phyloP scores from a whole-genome alignment of 2,329 filamentous ascomycete species.

The Pseudogymnoascus sp. region DNA sequence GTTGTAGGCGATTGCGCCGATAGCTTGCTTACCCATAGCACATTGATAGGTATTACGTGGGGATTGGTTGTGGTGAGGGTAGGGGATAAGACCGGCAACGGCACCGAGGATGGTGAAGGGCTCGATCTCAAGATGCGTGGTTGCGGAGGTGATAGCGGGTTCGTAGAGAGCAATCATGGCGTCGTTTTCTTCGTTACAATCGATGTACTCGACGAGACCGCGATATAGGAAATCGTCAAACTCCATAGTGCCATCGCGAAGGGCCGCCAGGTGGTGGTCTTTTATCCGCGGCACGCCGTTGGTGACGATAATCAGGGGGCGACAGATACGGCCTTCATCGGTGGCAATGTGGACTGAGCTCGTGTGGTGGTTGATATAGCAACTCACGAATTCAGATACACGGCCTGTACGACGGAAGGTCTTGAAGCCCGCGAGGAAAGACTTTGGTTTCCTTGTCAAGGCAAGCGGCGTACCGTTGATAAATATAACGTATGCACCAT shows the following conservation, averaged over 20 bases:
- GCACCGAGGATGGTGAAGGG: slow-evolving; percentile 95
- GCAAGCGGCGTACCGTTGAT: slow-evolving; percentile 94
- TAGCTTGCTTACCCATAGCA: slow-evolving; percentile 99
- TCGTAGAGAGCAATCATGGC: slow-evolving; percentile 88
- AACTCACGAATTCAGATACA: slow-evolving; percentile 92
- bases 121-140: slow-evolving; percentile 94
- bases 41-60: slow-evolving; percentile 98
- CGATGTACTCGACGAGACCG: slow-evolving; percentile 90
- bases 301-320: slow-evolving; percentile 91
- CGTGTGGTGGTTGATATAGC: slow-evolving; percentile 91
- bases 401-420: slow-evolving; percentile 80
- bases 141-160: slow-evolving; percentile 68
- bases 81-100: slow-evolving; percentile 92
- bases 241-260: slow-evolving; percentile 74
- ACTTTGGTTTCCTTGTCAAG: slow-evolving; percentile 74
- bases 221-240: slow-evolving; percentile 92
- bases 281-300: slow-evolving; percentile 76
- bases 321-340: slow-evolving; percentile 92
- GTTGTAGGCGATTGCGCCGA: slow-evolving; percentile 95
- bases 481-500: slow-evolving; percentile 81
- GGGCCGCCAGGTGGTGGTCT: slow-evolving; percentile 64
- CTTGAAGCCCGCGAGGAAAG: slow-evolving; percentile 78
- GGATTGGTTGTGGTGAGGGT: slow-evolving; percentile 98
- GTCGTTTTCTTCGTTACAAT: slow-evolving; percentile 98
- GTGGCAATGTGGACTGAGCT: slow-evolving; percentile 90